phyloP scores from a whole-genome alignment of 2,329 filamentous ascomycete genomes.

The Trichophyton benhamiae region DNA sequence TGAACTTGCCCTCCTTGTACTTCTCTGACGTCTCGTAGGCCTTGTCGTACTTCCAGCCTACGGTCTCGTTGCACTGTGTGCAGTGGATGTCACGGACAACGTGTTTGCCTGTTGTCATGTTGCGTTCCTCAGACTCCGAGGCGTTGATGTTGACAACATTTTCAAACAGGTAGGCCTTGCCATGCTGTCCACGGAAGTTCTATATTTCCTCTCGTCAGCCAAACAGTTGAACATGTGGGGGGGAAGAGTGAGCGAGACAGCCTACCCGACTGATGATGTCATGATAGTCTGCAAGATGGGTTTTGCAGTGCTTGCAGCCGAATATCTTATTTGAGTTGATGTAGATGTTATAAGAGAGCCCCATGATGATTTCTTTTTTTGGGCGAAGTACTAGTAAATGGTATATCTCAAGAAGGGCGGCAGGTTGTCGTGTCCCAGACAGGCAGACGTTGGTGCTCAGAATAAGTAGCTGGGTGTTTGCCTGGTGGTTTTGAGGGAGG shows the following conservation, averaged over 20 bases:
- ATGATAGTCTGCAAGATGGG: slow-evolving; percentile 87
- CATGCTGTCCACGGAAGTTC: slow-evolving; percentile 97
- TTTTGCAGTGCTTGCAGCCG: slow-evolving; percentile 88
- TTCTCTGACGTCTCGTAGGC: slow-evolving; percentile 85
- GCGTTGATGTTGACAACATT: slow-evolving; percentile 80
- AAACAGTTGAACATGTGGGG: slow-evolving; percentile 1
- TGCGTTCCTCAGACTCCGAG: slow-evolving; percentile 76
- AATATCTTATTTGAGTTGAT: slow-evolving; percentile 78
- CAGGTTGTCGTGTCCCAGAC: neutral
- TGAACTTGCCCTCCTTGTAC: slow-evolving; percentile 98
- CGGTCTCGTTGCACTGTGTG: slow-evolving; percentile 78
- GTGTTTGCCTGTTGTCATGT: slow-evolving; percentile 94
- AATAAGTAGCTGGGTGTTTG: neutral
- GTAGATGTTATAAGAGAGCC: slow-evolving; percentile 83
- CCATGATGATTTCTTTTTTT: slow-evolving; percentile 44
- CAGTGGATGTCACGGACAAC: slow-evolving; percentile 88
- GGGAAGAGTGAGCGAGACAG: slow-evolving; percentile 12
- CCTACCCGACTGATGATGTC: slow-evolving; percentile 88
- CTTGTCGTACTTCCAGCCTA: slow-evolving; percentile 99
- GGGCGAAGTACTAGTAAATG: neutral
- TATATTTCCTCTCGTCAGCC: slow-evolving; percentile 28
- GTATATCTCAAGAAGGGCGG: neutral
- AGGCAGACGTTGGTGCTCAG: neutral
- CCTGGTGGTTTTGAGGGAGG: neutral
- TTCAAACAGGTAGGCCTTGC: slow-evolving; percentile 95